phyloP scores from a whole-genome alignment of 345 rosid genomes.

The Populus nigra region DNA sequence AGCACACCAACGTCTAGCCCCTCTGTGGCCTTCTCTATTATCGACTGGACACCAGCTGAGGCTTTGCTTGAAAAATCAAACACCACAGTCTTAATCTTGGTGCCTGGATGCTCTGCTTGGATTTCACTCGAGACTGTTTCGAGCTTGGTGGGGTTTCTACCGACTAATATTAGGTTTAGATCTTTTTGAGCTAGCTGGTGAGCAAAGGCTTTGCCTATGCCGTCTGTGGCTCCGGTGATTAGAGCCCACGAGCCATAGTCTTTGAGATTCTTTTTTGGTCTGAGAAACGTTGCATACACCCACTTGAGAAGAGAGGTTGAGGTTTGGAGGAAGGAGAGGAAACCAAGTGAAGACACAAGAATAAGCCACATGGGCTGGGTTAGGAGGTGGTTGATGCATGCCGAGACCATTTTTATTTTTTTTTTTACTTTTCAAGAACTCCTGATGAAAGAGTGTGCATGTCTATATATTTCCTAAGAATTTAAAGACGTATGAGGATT shows the following conservation, averaged over 20 bases:
- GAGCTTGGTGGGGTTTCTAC: conserved; percentile 58
- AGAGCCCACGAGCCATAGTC: conserved; percentile 87
- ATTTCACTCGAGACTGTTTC: conserved; percentile 41
- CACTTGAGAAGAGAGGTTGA: conserved; percentile 39
- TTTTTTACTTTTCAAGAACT: too few species aligned
- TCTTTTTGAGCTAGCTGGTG: conserved; percentile 55
- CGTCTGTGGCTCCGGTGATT: conserved; percentile 83
- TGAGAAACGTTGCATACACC: conserved; percentile 40
- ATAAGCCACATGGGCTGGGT: conserved; percentile 2
- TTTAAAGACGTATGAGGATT: background rate
- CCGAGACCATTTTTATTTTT: conserved; percentile 5
- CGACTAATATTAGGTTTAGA: conserved; percentile 63
- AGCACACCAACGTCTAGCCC: conserved; percentile 67
- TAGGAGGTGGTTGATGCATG: background rate
- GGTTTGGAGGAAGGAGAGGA: background rate
- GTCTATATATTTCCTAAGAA: background rate
- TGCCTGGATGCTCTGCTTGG: conserved; percentile 31
- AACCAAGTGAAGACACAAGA: conserved; percentile 12
- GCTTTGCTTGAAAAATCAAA: conserved; percentile 51
- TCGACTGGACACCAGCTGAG: background rate
- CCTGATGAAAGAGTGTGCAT: background rate
- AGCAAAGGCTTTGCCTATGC: conserved; percentile 82
- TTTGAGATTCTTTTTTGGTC: conserved; percentile 44
- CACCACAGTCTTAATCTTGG: conserved; percentile 41
- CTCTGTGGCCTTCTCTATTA: conserved; percentile 46